These are phyloP conservation scores for Nemania sp. DNA, from an alignment of 2,329 filamentous ascomycete species.

Conservation along the genomic window DNA sequence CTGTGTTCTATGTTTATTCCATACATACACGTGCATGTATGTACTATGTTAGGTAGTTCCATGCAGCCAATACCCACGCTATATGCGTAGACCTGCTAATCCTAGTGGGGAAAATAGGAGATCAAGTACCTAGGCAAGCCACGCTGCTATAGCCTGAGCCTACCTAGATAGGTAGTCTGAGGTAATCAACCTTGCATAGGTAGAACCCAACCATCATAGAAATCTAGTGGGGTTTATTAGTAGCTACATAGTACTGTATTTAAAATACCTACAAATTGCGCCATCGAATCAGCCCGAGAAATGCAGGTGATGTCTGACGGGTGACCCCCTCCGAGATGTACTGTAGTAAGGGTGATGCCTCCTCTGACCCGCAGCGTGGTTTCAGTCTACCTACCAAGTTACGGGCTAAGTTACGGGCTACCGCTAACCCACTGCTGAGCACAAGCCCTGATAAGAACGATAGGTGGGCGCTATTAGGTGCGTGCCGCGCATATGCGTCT, in stretches of 20 bases:
- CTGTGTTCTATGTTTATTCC: slow-evolving; percentile 2
- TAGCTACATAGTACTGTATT: not conserved
- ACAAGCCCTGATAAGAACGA: no score
- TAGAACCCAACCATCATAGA: not conserved
- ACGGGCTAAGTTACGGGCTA: no score
- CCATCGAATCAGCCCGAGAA: slow-evolving; percentile 30
- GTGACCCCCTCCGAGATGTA: slow-evolving; percentile 8
- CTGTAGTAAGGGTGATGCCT: not conserved
- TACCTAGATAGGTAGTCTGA: no score
- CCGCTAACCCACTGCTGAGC: no score
- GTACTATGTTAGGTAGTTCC: no score
- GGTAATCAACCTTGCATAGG: no score
- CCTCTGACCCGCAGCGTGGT: slow-evolving; percentile 2
- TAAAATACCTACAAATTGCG: slow-evolving; percentile 27
- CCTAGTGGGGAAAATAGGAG: not conserved
- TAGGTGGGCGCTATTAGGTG: no score
- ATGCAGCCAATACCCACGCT: not conserved
- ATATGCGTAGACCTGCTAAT: not conserved
- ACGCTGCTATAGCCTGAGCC: no score
- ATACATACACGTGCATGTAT: no score
- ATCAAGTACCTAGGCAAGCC: no score
- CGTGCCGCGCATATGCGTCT: no score
- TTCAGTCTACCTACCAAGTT: not conserved
- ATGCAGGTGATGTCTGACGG: slow-evolving; percentile 27
- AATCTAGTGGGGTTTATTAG: slow-evolving; percentile 4